These are phyloP conservation scores for Pythium phragmiticola DNA, from an alignment of 352 stramenopile species.

Conservation along the genomic window DNA sequence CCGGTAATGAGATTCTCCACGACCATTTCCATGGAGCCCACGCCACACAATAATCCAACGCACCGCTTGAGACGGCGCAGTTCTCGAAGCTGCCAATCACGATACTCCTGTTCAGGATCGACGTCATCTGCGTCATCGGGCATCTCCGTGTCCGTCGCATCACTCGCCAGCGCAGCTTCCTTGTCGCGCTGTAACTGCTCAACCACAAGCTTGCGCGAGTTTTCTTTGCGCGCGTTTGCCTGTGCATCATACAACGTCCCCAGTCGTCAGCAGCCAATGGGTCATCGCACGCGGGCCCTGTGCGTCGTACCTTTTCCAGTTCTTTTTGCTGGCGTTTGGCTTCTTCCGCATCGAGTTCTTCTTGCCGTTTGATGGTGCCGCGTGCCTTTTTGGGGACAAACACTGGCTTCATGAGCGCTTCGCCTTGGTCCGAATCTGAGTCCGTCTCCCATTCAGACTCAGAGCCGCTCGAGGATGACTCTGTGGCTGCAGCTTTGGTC, in stretches of 20 bases:
- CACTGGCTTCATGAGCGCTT: slow-evolving; percentile 88
- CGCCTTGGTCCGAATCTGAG: slow-evolving; percentile 64
- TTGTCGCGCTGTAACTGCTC: slow-evolving; percentile 75
- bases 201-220: slow-evolving; percentile 72
- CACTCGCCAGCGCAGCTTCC: slow-evolving; percentile 37
- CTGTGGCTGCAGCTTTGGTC: slow-evolving; percentile 18
- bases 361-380: slow-evolving; percentile 78
- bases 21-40: background rate
- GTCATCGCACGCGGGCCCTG: background rate
- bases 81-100: slow-evolving; percentile 94
- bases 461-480: slow-evolving; percentile 42
- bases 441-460: slow-evolving; percentile 83
- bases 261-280: background rate
- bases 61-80: slow-evolving; percentile 90
- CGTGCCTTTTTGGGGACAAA: slow-evolving; percentile 91
- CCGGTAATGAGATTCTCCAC: background rate
- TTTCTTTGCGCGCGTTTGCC: slow-evolving; percentile 54
- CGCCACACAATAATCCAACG: background rate
- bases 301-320: slow-evolving; percentile 39
- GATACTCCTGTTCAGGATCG: slow-evolving; percentile 88
- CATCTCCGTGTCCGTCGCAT: slow-evolving; percentile 83
- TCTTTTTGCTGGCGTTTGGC: slow-evolving; percentile 54
- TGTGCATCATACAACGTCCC: slow-evolving; percentile 7
- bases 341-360: slow-evolving; percentile 77
- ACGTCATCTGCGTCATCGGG: slow-evolving; percentile 89